These are phyloP conservation scores for Asclepias syriaca DNA, from an alignment of 257 asterid genomes.

Conservation along the genomic window DNA sequence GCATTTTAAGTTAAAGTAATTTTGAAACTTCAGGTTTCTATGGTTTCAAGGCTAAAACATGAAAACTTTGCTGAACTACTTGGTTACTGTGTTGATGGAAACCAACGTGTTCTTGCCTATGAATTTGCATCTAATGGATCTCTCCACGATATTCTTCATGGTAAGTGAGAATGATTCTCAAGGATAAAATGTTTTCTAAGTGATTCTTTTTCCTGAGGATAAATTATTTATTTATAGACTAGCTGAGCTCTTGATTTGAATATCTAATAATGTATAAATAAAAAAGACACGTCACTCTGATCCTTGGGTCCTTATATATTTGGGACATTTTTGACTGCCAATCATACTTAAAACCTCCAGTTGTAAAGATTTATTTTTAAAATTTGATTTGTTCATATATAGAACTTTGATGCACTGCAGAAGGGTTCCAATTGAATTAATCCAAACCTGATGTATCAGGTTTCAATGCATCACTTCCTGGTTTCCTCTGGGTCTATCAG, in stretches of 20 bases:
- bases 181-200: conserved; percentile 2
- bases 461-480: background rate
- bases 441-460: background rate
- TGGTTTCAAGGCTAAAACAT: conserved; percentile 85
- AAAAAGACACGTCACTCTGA: background rate
- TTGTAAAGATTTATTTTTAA: background rate
- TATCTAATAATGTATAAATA: background rate
- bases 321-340: background rate
- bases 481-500: background rate
- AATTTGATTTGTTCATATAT: background rate
- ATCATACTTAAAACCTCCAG: background rate
- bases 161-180: conserved; percentile 32
- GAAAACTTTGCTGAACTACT: conserved; percentile 74
- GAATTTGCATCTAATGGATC: conserved; percentile 90
- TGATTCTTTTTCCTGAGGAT: background rate
- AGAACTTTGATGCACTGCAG: background rate
- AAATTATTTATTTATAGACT: background rate
- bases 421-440: background rate
- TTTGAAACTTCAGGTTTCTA: conserved; percentile 55
- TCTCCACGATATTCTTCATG: conserved; percentile 88
- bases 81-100: conserved; percentile 85
- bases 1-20: background rate
- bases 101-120: conserved; percentile 70
- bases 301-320: background rate
- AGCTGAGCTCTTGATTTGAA: conserved; percentile 5